A percentile compares a stretch with the other conserved stretches of the same genome.
These are phyloP conservation scores for Syzygium aromaticum DNA, from an alignment of 345 rosid genomes.

Conservation along the genomic window DNA sequence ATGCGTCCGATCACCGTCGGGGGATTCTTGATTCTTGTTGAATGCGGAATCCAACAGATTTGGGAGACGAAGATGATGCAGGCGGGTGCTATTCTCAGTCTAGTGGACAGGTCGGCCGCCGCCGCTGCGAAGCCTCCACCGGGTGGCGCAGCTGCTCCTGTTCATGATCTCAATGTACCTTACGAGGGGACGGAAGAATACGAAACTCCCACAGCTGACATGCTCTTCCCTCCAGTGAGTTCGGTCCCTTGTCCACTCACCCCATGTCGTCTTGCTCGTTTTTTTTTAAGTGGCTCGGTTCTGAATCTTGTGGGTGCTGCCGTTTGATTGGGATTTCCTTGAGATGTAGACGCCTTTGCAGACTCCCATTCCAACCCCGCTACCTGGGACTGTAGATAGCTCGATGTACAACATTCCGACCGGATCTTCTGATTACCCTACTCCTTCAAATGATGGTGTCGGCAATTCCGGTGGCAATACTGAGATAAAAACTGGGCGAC, in stretches of 20 bases:
- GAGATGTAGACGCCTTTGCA: slow-evolving; percentile 75
- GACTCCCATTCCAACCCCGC: slow-evolving; percentile 75
- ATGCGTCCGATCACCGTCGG: background rate
- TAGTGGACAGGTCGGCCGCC: slow-evolving; percentile 60
- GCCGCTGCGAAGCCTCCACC: slow-evolving; percentile 34
- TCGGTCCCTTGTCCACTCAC: background rate
- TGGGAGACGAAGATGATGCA: slow-evolving; percentile 98
- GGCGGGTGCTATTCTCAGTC: slow-evolving; percentile 63
- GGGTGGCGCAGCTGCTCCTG: slow-evolving; percentile 58
- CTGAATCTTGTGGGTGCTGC: background rate
- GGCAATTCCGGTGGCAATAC: slow-evolving; percentile 48
- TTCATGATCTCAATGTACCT: slow-evolving; percentile 93
- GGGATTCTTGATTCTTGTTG: background rate
- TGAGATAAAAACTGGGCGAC: slow-evolving; percentile 67
- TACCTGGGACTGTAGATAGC: slow-evolving; percentile 60
- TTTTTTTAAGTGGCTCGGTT: background rate
- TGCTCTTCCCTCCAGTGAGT: slow-evolving; percentile 88
- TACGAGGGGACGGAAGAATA: slow-evolving; percentile 91
- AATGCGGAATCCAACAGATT: slow-evolving; percentile 23
- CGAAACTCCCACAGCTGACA: slow-evolving; percentile 96
- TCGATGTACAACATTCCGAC: slow-evolving; percentile 87
- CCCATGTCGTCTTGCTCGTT: background rate
- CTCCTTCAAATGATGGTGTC: slow-evolving; percentile 28
- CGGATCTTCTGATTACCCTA: slow-evolving; percentile 76
- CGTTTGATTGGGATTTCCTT: slow-evolving; percentile 4